Evolutionary conservation across 2,329 filamentous ascomycete genomes (phyloP).

Genomic region (Emmonsiellopsis sp.): DNA sequence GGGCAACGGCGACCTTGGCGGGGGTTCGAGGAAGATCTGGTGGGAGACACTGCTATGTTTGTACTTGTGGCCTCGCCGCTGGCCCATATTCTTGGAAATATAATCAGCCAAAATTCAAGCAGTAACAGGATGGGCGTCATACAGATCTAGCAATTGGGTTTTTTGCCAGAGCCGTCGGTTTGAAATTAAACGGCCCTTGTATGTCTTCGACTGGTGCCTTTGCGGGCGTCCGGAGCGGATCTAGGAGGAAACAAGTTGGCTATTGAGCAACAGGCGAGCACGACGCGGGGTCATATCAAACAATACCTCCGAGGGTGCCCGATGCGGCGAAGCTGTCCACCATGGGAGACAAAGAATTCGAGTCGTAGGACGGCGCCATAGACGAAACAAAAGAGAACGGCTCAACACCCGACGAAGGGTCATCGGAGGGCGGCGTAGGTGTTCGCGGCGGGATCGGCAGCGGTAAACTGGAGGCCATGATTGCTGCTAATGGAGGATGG

Average conservation of each 20-base stretch:
- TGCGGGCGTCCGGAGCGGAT: constrained; percentile 17
- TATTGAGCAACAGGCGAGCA: background rate
- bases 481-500: background rate
- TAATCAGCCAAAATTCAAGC: constrained; percentile 12
- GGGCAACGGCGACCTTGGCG: constrained; percentile 72
- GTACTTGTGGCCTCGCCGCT: constrained; percentile 92
- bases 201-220: constrained; percentile 24
- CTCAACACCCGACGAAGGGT: constrained; percentile 16
- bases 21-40: constrained; percentile 91
- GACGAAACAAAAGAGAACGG: constrained; percentile 15
- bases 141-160: constrained; percentile 65
- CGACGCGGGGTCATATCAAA: constrained; percentile 21
- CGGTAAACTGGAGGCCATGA: constrained; percentile 51
- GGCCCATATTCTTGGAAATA: constrained; percentile 63
- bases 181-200: constrained; percentile 80
- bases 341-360: constrained; percentile 40
- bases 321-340: constrained; percentile 25
- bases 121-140: constrained; percentile 21
- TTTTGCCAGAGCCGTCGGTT: constrained; percentile 68
- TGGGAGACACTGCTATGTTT: constrained; percentile 95
- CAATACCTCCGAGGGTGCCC: constrained; percentile 15
- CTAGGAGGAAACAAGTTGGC: constrained; percentile 6
- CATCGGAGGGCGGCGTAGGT: constrained; percentile 52
- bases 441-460: constrained; percentile 53
- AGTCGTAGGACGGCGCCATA: constrained; percentile 29